Conservation (phyloP, 176 grass and related monocot species). For the Eremochloa ophiuroides region DNA sequence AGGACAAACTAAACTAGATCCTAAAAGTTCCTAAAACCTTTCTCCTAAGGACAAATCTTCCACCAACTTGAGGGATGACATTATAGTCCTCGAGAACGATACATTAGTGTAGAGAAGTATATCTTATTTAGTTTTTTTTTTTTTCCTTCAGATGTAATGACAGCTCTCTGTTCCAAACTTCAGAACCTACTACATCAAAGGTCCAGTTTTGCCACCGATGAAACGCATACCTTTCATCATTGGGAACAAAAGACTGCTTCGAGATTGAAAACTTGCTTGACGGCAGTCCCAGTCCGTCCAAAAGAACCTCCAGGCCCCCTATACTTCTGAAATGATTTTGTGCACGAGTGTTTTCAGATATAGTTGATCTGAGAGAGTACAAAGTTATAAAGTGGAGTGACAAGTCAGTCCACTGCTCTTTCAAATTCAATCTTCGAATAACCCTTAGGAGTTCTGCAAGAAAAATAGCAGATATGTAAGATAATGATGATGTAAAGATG, state of each 20-base stretch:
- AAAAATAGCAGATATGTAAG: slow-evolving; percentile 34
- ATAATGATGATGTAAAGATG: slow-evolving; percentile 21
- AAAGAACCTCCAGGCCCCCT: slow-evolving; percentile 92
- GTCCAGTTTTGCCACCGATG: background rate
- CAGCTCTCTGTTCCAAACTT: background rate
- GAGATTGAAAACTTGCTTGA: slow-evolving; percentile 84
- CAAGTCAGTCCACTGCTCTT: slow-evolving; percentile 89
- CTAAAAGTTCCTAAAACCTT: background rate
- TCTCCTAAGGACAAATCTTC: background rate
- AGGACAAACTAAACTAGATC: background rate
- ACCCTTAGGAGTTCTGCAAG: slow-evolving; percentile 89
- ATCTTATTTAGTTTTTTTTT: slow-evolving; percentile 4
- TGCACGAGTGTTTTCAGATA: slow-evolving; percentile 82
- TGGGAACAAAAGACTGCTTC: slow-evolving; percentile 49
- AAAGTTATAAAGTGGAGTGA: slow-evolving; percentile 87
- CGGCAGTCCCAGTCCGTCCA: slow-evolving; percentile 90
- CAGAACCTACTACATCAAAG: background rate
- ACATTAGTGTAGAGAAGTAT: background rate
- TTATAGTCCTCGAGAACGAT: background rate
- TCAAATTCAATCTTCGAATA: slow-evolving; percentile 91
- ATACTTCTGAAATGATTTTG: slow-evolving; percentile 99
- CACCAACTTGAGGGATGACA: background rate
- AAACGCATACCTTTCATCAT: slow-evolving; percentile 68
- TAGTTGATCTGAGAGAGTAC: slow-evolving; percentile 67
- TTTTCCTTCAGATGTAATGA: background rate